Evolutionary conservation across 768 basidiomycete genomes (phyloP).

Genomic region (Leccinum aurantiacum): DNA sequence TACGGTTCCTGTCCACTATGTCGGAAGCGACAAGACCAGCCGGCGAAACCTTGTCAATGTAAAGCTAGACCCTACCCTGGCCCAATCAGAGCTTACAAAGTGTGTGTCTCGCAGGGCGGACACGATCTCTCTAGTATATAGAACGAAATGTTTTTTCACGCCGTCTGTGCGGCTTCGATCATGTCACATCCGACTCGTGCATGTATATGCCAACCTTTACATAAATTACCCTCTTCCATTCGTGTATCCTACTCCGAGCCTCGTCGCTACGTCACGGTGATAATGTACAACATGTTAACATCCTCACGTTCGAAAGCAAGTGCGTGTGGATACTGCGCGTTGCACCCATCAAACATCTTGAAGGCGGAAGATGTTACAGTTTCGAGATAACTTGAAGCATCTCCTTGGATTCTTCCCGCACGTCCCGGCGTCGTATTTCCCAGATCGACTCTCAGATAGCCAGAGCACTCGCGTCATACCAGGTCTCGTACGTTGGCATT

Average conservation of each 20-base stretch:
- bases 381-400: too few species aligned
- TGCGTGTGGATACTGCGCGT: background rate
- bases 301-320: background rate
- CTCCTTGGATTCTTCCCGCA: too few species aligned
- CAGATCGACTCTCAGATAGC: background rate
- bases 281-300: background rate
- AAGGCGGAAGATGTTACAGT: too few species aligned
- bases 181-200: background rate
- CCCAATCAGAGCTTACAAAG: too few species aligned
- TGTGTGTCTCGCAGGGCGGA: background rate
- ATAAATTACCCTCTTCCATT: background rate
- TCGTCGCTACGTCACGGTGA: background rate
- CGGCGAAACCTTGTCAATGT: too few species aligned
- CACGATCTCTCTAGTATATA: background rate
- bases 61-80: too few species aligned
- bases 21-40: too few species aligned
- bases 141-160: background rate
- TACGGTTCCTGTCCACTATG: background rate
- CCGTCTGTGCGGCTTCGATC: background rate
- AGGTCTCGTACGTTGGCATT: too few species aligned
- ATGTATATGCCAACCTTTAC: background rate
- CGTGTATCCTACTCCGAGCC: background rate
- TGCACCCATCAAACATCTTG: too few species aligned
- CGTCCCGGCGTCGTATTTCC: background rate
- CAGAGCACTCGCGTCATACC: background rate